Conservation (phyloP, 1,139 yeast genomes). For the Hansenula anomala region DNA sequence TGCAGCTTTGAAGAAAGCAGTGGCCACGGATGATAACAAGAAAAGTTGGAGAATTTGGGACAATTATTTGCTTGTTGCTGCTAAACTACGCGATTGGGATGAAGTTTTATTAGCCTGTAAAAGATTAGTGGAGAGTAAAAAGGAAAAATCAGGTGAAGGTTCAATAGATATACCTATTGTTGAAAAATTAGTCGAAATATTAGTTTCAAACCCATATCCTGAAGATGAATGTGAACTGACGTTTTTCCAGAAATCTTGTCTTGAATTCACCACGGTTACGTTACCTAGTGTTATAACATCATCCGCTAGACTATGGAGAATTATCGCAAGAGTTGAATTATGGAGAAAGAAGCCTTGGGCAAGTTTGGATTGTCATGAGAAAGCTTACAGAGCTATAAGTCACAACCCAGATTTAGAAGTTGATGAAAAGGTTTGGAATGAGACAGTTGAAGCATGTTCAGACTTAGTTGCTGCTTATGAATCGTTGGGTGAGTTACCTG, state of each 20-base stretch:
- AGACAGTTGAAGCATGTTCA: conserved; percentile 72
- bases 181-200: conserved; percentile 66
- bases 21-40: conserved; percentile 59
- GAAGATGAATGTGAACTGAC: conserved; percentile 37
- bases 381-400: conserved; percentile 72
- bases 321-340: conserved; percentile 75
- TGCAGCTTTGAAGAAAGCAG: conserved; percentile 76
- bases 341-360: conserved; percentile 91
- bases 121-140: conserved; percentile 52
- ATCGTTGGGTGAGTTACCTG: conserved; percentile 80
- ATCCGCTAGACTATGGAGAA: conserved; percentile 75
- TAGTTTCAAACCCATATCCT: conserved; percentile 51
- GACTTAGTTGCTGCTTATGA: conserved; percentile 87
- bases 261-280: conserved; percentile 61
- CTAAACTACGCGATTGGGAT: conserved; percentile 77
- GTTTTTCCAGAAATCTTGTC: conserved; percentile 61
- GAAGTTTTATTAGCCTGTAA: conserved; percentile 75
- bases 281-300: conserved; percentile 68
- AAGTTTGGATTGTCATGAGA: conserved; percentile 80
- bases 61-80: conserved; percentile 79
- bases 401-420: conserved; percentile 63
- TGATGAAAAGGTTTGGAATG: conserved; percentile 65
- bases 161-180: conserved; percentile 73
- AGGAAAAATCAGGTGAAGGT: conserved; percentile 51
- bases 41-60: conserved; percentile 91